Evolutionary conservation across 2,329 filamentous ascomycete genomes (phyloP).

Genomic region (Aureobasidium sp.): DNA sequence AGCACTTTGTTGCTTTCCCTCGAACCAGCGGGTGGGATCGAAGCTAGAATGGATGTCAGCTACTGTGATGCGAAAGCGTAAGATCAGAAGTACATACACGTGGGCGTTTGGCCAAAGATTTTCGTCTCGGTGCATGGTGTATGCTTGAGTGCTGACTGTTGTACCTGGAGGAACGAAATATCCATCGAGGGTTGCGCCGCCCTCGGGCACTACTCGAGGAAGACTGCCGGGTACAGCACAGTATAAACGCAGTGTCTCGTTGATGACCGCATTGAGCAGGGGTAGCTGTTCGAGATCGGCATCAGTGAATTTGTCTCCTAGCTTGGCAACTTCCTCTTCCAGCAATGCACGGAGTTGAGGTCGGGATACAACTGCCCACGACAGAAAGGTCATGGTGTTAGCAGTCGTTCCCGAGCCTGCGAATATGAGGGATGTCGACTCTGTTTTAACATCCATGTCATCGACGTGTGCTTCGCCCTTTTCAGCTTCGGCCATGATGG

Average conservation of each 20-base stretch:
- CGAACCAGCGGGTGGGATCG: constrained; percentile 26
- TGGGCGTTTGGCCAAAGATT: constrained; percentile 16
- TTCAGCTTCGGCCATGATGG: constrained; percentile 17
- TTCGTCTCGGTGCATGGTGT: constrained; percentile 29
- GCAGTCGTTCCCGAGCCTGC: constrained; percentile 20
- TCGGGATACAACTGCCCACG: constrained; percentile 13
- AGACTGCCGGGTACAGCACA: constrained; percentile 28
- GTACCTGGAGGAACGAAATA: constrained; percentile 27
- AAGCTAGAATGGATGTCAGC: constrained; percentile 19
- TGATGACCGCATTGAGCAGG: constrained; percentile 28
- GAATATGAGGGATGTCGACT: constrained; percentile 19
- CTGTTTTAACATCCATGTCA: constrained; percentile 17
- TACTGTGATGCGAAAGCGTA: too few relatives aligned
- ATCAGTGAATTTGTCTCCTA: constrained; percentile 14
- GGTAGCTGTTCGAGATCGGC: constrained; percentile 24
- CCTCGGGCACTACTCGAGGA: constrained; percentile 27
- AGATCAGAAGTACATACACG: constrained; percentile 8
- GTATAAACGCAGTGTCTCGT: constrained; percentile 31
- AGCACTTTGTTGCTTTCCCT: constrained; percentile 17
- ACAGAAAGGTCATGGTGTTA: constrained; percentile 16
- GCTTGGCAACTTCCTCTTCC: constrained; percentile 14
- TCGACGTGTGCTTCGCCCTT: constrained; percentile 14
- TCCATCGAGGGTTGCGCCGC: constrained; percentile 26
- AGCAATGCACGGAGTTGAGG: constrained; percentile 11
- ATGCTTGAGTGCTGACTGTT: constrained; percentile 31